Evolutionary conservation across 768 basidiomycete species (phyloP), one percentile per base, ranked within the genome.

Genomic region (Lanmaoa rubissima): DNA sequence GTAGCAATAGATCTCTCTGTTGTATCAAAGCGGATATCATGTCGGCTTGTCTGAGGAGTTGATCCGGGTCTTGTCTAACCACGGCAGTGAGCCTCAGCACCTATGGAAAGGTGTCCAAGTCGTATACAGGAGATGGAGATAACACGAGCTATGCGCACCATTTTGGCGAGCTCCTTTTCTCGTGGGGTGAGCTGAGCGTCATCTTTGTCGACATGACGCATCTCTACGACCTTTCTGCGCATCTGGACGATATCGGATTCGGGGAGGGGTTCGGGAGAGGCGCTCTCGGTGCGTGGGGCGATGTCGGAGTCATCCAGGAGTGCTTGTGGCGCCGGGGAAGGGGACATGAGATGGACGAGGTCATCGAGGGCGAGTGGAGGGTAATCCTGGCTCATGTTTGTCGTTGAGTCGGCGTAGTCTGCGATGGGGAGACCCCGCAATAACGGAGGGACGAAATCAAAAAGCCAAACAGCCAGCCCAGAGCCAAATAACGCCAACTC

Each of bases 31-130:
- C 71, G 4, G 81, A 73, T 63, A 90, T 90, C 14, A 78, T 78
- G 28, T 80, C 77, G 8, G 88, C 88, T 63, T 91, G 89, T 42
- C 75, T 73, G 17, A 79, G 64, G 2, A 90, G 74, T 63, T 81
- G 74, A 16, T 70, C 61, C 76, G 82, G 19, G 71, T 68, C 43
- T 73, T 73, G 63, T 77, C 78, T 53, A 73, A 69, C 38, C 59
- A 73, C 60, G 38, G 74, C 67, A 17, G 79, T 79, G n/a, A 86
- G 73, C 55, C 75, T 75, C 24, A 80, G 60, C 12, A 82, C 75
- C 83, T 86, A 64, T 31, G 31, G 35, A 48, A 54, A n/a, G n/a
- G n/a, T 14, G 11, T 57, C 44, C 43, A 36, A 32, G 45, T 51
- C 54, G 44, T 48, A 56, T 51, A 45, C 40, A 5, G 17, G 47